A percentile compares a stretch with the other conserved stretches of the same genome.
These are phyloP conservation scores for Solanum chacoense DNA, from an alignment of 305 asterid species.

Conservation along the genomic window DNA sequence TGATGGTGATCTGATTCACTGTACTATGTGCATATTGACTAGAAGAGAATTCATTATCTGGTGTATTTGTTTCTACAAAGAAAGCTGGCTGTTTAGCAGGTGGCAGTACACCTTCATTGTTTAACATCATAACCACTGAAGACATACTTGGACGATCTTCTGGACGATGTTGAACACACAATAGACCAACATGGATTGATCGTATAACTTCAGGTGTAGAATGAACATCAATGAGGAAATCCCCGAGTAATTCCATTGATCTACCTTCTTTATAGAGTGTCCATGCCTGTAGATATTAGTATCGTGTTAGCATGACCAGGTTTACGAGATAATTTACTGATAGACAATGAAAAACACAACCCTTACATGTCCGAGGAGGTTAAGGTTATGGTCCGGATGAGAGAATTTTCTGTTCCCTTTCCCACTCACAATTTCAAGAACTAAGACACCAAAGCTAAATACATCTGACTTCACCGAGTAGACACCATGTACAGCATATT, in stretches of 20 bases:
- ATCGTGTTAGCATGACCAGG: neutral
- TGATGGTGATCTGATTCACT: constrained; percentile 16
- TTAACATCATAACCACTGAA: constrained; percentile 36
- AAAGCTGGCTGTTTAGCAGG: constrained; percentile 37
- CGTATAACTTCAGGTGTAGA: constrained; percentile 12
- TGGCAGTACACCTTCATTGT: constrained; percentile 27
- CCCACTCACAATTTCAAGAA: constrained; percentile 20
- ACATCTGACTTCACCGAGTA: constrained; percentile 25
- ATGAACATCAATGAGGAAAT: neutral
- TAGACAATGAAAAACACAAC: neutral
- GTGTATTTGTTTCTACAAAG: constrained; percentile 14
- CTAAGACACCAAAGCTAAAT: constrained; percentile 30
- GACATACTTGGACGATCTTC: constrained; percentile 45
- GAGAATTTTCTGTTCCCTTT: constrained; percentile 17
- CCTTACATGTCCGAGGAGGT: constrained; percentile 25
- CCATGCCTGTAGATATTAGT: constrained; percentile 17
- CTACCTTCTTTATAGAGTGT: constrained; percentile 23
- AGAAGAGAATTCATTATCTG: constrained; percentile 1
- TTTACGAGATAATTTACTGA: neutral
- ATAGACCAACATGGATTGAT: constrained; percentile 28
- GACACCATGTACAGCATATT: constrained; percentile 19
- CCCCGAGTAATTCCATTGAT: constrained; percentile 20
- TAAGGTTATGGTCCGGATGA: constrained; percentile 9
- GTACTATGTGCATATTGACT: constrained; percentile 11
- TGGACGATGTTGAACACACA: constrained; percentile 37